Evolutionary conservation across 805 yeast species (phyloP).

Genomic region (Ogataea salicorniae): DNA sequence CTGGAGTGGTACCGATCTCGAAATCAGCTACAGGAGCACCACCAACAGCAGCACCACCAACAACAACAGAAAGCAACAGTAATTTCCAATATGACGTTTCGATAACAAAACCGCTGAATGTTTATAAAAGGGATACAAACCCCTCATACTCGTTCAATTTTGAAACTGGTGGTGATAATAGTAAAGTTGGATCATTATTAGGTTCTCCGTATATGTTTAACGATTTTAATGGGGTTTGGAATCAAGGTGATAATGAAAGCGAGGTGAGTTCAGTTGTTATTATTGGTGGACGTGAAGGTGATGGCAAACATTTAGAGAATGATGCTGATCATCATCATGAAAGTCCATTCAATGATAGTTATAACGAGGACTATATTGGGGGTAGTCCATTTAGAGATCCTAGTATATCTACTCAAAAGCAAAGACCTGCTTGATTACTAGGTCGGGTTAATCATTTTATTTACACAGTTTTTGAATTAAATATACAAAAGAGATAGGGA

Average conservation of each 20-base stretch:
- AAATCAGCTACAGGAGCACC: too few relatives aligned
- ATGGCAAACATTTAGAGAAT: background rate
- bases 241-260: background rate
- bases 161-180: background rate
- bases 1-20: too few relatives aligned
- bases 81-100: too few relatives aligned
- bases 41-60: too few relatives aligned
- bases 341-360: background rate
- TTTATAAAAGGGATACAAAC: too few relatives aligned
- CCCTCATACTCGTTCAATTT: background rate
- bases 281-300: background rate
- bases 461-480: background rate
- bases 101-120: too few relatives aligned
- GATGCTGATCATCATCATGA: background rate
- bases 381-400: constrained; percentile 2
- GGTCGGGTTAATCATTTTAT: background rate
- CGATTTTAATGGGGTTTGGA: background rate
- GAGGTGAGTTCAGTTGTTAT: background rate
- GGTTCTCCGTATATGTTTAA: background rate
- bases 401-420: background rate
- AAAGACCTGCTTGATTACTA: background rate
- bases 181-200: background rate
- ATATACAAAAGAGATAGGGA: background rate
- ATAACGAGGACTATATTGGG: background rate
- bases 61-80: too few relatives aligned